These are phyloP conservation scores for Sequoia sempervirens DNA, from an alignment of 75 land plant genomes.

Conservation along the genomic window DNA sequence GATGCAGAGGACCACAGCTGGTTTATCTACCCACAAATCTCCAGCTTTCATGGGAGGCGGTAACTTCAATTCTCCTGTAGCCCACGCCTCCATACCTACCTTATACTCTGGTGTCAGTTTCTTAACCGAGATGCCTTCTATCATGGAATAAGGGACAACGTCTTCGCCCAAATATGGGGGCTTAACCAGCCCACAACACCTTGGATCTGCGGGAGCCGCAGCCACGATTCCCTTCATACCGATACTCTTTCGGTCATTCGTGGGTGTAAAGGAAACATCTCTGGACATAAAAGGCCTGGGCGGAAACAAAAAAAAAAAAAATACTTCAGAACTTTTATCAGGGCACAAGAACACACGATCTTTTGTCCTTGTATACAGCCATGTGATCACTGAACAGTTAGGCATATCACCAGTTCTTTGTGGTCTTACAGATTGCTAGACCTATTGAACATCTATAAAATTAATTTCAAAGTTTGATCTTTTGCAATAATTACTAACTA, in stretches of 20 bases:
- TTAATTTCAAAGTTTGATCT: too few species aligned
- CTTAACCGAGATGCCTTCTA: slow-evolving; percentile 51
- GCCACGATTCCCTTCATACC: slow-evolving; percentile 57
- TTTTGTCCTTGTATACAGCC: too few species aligned
- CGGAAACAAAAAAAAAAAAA: background rate
- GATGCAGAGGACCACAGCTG: slow-evolving; percentile 47
- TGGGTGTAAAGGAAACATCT: background rate
- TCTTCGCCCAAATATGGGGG: slow-evolving; percentile 38
- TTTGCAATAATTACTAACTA: too few species aligned
- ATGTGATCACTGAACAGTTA: too few species aligned
- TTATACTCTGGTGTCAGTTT: slow-evolving; percentile 57
- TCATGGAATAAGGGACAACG: slow-evolving; percentile 35
- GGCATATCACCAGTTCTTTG: too few species aligned
- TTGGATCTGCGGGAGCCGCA: slow-evolving; percentile 27
- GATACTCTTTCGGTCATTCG: background rate
- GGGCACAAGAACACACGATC: background rate
- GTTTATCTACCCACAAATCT: slow-evolving; percentile 50
- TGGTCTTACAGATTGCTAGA: too few species aligned
- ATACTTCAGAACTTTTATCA: background rate
- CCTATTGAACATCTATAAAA: too few species aligned
- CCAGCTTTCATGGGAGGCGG: slow-evolving; percentile 53
- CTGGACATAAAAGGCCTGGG: background rate
- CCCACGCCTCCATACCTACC: slow-evolving; percentile 41
- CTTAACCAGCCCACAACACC: slow-evolving; percentile 52
- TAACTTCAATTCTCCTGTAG: slow-evolving; percentile 11